phyloP scores from a whole-genome alignment of 1,139 yeast genomes.

The Suhomyces maxii region DNA sequence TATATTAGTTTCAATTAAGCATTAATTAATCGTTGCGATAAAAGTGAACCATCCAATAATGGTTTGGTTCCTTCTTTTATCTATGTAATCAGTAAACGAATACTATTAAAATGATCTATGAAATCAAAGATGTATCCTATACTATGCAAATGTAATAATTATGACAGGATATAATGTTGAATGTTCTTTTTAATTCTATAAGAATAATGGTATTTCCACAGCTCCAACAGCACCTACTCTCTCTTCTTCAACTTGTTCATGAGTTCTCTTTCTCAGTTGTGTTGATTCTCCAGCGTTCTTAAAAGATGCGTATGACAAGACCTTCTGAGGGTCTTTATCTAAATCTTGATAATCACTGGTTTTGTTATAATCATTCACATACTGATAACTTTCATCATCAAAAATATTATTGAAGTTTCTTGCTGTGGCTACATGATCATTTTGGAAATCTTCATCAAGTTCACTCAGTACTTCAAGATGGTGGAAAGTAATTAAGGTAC shows the following conservation, averaged over 20 bases:
- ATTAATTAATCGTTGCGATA: background rate
- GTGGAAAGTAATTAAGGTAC: constrained; percentile 63
- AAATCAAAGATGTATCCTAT: no score
- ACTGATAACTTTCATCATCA: constrained; percentile 28
- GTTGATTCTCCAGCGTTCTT: background rate
- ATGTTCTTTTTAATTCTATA: constrained; percentile 15
- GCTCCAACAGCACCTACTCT: constrained; percentile 34
- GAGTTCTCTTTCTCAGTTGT: background rate
- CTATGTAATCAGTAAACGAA: no score
- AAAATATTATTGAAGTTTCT: constrained; percentile 19
- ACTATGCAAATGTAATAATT: no score
- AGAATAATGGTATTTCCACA: constrained; percentile 42
- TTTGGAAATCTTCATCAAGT: constrained; percentile 17
- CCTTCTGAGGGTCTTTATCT: constrained; percentile 9
- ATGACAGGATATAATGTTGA: background rate
- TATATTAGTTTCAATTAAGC: background rate
- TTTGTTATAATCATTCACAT: constrained; percentile 18
- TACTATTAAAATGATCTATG: no score
- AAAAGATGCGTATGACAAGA: constrained; percentile 23
- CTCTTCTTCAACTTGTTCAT: constrained; percentile 9
- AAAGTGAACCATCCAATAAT: no score
- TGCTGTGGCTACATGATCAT: constrained; percentile 4
- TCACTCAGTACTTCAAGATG: constrained; percentile 47
- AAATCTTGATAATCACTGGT: constrained; percentile 17
- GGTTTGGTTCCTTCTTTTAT: no score